Conservation (phyloP, 2,329 filamentous ascomycete species). For the Fusarium sp. region DNA sequence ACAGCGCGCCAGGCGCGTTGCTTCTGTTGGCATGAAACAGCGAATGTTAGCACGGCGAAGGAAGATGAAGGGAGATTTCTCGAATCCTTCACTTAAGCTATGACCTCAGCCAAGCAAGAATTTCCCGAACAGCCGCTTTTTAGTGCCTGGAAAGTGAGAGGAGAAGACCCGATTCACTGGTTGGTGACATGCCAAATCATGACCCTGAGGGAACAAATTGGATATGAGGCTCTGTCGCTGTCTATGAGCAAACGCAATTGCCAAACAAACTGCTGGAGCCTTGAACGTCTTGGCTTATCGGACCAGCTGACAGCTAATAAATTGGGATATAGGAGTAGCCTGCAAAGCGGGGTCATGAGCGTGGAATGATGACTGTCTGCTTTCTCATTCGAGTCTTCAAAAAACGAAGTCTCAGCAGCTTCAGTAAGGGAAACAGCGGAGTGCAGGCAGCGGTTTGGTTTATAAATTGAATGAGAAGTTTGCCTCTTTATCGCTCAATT, state of each 20-base stretch:
- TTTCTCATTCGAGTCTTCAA: not conserved
- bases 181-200: not conserved
- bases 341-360: not conserved
- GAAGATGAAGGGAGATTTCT: not conserved
- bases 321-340: not conserved
- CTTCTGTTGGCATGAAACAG: not conserved
- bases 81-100: not conserved
- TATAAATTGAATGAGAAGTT: fast-evolving
- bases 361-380: not conserved
- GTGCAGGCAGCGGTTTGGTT: fast-evolving
- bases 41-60: fast-evolving
- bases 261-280: not conserved
- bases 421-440: fast-evolving
- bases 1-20: not conserved
- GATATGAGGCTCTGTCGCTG: not conserved
- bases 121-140: not conserved
- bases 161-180: not conserved
- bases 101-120: not conserved
- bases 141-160: not conserved
- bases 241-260: not conserved
- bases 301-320: not conserved
- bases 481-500: not conserved
- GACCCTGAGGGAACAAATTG: fast-evolving
- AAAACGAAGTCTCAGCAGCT: not conserved
- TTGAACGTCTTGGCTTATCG: too few relatives aligned